phyloP scores from a whole-genome alignment of 768 basidiomycete species.

The Russula dissimulans region DNA sequence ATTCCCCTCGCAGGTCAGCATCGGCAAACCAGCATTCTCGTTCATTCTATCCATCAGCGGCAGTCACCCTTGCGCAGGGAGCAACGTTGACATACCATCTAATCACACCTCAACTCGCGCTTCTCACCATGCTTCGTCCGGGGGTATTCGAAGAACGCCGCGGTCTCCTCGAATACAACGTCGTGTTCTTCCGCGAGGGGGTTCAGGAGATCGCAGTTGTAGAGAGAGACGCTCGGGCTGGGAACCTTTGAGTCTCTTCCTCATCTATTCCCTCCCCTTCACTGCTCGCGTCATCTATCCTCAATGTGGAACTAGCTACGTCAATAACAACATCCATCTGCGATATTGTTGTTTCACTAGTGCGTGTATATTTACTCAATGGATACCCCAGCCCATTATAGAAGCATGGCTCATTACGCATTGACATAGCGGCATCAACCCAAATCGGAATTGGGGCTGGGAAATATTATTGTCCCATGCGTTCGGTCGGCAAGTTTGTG shows the following conservation, averaged over 20 bases:
- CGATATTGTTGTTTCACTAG: not conserved
- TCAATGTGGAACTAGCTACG: not conserved
- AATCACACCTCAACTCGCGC: conserved; percentile 60
- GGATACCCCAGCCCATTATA: not conserved
- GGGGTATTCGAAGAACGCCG: conserved; percentile 61
- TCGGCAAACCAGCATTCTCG: conserved; percentile 26
- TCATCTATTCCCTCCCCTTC: not conserved
- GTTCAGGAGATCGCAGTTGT: conserved; percentile 75
- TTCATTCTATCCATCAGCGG: conserved; percentile 60
- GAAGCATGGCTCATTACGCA: not conserved
- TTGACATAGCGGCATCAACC: not conserved
- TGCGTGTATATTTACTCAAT: not conserved
- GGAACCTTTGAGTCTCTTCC: conserved; percentile 8
- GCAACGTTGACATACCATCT: conserved; percentile 81
- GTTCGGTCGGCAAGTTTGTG: not conserved
- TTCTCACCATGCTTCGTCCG: conserved; percentile 67
- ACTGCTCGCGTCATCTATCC: not conserved
- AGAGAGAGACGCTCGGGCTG: conserved; percentile 43
- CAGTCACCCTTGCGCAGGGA: conserved; percentile 52
- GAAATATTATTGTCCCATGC: not conserved
- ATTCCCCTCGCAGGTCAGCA: conserved; percentile 7
- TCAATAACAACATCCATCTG: not conserved
- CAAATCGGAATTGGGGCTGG: not conserved
- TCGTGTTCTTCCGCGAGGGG: conserved; percentile 77
- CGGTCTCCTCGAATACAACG: conserved; percentile 78